Evolutionary conservation across 345 rosid species (phyloP), one percentile per base, ranked within the genome.

Genomic region (Gossypium longicalyx): DNA sequence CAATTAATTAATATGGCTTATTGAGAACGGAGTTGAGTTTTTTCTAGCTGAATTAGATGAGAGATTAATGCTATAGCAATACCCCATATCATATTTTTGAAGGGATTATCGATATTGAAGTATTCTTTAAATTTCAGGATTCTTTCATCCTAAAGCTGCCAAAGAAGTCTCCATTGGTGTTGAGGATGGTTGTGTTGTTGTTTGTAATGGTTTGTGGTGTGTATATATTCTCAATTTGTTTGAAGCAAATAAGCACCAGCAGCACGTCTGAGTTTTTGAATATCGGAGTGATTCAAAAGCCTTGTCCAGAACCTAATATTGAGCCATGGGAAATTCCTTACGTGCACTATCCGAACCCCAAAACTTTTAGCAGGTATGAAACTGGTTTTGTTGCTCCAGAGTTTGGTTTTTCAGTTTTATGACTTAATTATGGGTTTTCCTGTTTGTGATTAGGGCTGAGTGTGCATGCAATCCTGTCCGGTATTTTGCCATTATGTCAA

Each of bases 271-370:
- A 83, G 2, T 76, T 86, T 78, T 79, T 90, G 75, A 86, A 77
- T 22, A 77, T 90, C 43, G 85, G 81, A 84, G 89, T 85, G 65
- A 74, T 86, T 60, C 83, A 86, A 60, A 86, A 81, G 68, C 90
- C 86, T 0, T 95, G 99, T 76, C 93, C 89, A 0, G 88, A 90
- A 78, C 98, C 93, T 75, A 77, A 81, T 51, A 85, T 90, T 19
- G 87, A 90, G 58, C 99, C 97, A 22, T 90, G 94, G 98, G 98
- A 96, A 68, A 90, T 93, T 53, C 97, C 97, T 27, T 93, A 87
- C 74, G 85, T 91, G 67, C 99, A 96, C 82, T 90, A 90, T 70
- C 97, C 99, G 2, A 85, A 81, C 65, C 97, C 98, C 12, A 81
- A 82, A 81, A 90, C 94, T 16, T 96, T 80, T 77, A 90, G 80